Evolutionary conservation across 2,329 filamentous ascomycete genomes (phyloP).

Genomic region (Aspergillus neotritici): DNA sequence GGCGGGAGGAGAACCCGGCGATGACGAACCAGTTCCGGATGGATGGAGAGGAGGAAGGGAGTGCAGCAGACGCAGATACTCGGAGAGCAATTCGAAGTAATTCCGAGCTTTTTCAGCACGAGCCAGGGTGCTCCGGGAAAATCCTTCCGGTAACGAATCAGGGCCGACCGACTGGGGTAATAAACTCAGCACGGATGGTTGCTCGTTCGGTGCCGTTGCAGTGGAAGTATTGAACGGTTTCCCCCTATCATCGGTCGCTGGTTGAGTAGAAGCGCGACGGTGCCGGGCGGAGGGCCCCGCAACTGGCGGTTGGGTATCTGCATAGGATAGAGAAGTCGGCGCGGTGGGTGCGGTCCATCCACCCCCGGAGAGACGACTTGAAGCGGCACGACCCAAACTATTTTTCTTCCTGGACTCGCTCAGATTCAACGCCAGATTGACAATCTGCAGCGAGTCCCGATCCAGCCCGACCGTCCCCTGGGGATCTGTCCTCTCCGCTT

Average conservation of each 20-base stretch:
- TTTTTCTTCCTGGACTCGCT: slow-evolving; percentile 68
- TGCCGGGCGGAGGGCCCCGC: slow-evolving; percentile 11
- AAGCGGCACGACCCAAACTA: slow-evolving; percentile 51
- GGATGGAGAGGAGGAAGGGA: slow-evolving; percentile 63
- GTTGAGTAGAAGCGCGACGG: slow-evolving; percentile 20
- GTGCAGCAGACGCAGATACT: slow-evolving; percentile 76
- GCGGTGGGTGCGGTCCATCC: slow-evolving; percentile 29
- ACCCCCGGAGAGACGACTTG: slow-evolving; percentile 43
- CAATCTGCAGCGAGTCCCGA: slow-evolving; percentile 79
- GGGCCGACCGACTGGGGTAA: slow-evolving; percentile 25
- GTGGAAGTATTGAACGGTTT: slow-evolving; percentile 7
- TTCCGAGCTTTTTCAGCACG: slow-evolving; percentile 79
- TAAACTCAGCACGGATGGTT: slow-evolving; percentile 22
- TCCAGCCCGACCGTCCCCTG: slow-evolving; percentile 46
- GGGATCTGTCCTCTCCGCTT: slow-evolving; percentile 5
- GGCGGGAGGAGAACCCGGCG: slow-evolving; percentile 30
- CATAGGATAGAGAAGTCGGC: slow-evolving; percentile 16
- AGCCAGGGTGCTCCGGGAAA: slow-evolving; percentile 73
- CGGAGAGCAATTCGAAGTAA: slow-evolving; percentile 76
- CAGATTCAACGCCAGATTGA: slow-evolving; percentile 83
- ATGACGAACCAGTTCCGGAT: slow-evolving; percentile 2
- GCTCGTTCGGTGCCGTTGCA: slow-evolving; percentile 9
- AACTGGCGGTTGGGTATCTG: slow-evolving; percentile 17
- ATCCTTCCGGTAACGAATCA: slow-evolving; percentile 41
- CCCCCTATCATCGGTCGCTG: slow-evolving; percentile 21